phyloP scores from a whole-genome alignment of 305 asterid genomes.

The Solanum aculeatissimum region DNA sequence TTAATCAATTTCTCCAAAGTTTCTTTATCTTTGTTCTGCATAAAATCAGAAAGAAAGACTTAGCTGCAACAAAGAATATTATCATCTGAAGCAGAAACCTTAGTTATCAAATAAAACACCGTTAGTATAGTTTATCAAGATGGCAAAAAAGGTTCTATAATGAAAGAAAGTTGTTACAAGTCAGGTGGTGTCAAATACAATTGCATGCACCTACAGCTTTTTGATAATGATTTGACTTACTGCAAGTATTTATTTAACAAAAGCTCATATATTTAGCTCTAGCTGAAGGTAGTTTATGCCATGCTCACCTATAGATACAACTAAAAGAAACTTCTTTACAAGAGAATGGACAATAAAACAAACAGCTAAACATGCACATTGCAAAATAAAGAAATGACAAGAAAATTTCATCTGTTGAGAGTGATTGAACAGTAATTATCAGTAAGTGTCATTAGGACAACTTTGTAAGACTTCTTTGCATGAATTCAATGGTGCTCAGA shows the following conservation, averaged over 20 bases:
- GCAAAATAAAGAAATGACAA: background rate
- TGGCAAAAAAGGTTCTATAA: background rate
- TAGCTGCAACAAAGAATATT: background rate
- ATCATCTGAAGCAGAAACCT: background rate
- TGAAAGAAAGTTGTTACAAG: background rate
- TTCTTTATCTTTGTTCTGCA: constrained; percentile 71
- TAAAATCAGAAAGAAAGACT: constrained; percentile 1
- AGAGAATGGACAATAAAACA: background rate
- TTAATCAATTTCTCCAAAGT: constrained; percentile 34
- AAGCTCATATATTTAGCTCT: background rate
- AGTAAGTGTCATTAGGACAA: background rate
- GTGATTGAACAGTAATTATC: background rate
- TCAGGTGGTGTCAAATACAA: background rate
- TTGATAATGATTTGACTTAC: background rate
- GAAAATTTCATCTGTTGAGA: background rate
- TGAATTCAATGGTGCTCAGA: background rate
- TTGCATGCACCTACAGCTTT: background rate
- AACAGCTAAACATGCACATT: background rate
- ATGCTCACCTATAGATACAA: background rate
- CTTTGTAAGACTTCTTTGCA: background rate
- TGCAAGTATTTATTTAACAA: background rate
- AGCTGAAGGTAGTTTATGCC: background rate
- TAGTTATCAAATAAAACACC: background rate
- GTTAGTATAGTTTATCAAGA: background rate
- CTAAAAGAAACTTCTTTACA: background rate